These are phyloP conservation scores for Fraxinus sp. DNA, from an alignment of 305 asterid species.

Conservation along the genomic window DNA sequence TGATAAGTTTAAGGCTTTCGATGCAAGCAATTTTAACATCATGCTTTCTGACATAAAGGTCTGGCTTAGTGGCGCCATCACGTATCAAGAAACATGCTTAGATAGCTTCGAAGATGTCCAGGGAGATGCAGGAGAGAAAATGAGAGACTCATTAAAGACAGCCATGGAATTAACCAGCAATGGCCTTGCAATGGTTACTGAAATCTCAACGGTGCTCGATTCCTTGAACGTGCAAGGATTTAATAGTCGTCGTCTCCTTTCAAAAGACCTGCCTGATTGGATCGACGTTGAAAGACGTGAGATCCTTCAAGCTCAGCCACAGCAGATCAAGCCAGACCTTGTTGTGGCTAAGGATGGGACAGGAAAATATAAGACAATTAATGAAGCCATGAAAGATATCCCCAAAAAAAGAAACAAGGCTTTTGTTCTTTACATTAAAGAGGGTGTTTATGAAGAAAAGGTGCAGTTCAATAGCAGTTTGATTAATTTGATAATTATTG, in stretches of 20 bases:
- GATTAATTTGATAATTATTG: conserved; percentile 41
- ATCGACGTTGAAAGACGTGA: conserved; percentile 32
- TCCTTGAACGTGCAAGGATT: conserved; percentile 33
- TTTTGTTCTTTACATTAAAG: conserved; percentile 47
- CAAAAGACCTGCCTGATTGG: conserved; percentile 38
- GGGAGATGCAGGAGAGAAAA: conserved; percentile 45
- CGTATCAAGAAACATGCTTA: conserved; percentile 65
- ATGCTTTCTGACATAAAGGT: conserved; percentile 52
- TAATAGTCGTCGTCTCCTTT: conserved; percentile 56
- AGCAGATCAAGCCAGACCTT: conserved; percentile 35
- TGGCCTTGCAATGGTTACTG: conserved; percentile 65
- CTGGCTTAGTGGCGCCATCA: conserved; percentile 72
- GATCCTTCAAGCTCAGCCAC: conserved; percentile 29
- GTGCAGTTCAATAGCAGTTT: conserved; percentile 32
- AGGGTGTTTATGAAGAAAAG: conserved; percentile 56
- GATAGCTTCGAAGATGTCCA: conserved; percentile 47
- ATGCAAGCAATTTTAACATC: conserved; percentile 40
- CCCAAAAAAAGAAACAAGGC: conserved; percentile 34
- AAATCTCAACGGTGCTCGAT: conserved; percentile 41
- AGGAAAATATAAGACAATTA: conserved; percentile 46
- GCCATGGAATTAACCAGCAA: conserved; percentile 67
- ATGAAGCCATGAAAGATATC: conserved; percentile 42
- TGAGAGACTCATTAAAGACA: conserved; percentile 38
- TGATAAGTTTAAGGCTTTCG: conserved; percentile 41
- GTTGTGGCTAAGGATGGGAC: conserved; percentile 63